Base-by-base conservation (phyloP, 441 rosid genomes). In the Sinapis alba region DNA sequence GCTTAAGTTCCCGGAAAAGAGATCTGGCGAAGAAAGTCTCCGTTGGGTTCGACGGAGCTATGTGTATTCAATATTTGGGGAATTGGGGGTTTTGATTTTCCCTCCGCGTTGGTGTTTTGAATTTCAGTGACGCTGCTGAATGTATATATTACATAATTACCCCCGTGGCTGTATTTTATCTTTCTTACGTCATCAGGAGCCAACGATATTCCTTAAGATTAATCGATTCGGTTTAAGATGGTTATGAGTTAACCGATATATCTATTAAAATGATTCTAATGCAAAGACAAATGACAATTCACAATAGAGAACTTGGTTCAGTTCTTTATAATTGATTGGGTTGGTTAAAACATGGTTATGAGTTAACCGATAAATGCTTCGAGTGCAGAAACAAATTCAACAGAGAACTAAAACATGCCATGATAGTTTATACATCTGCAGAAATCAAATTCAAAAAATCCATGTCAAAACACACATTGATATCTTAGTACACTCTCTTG, bases 1-100 rank as follows among this genome's bases (percentile, higher is more conserved):
- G 24, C 58, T 13, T n/a, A 7, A 64, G 9, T 7, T 60, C 34
- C 34, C 34, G 34, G 34, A 30, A 30, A 27, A 27, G 10, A 58
- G 26, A 12, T 16, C n/a, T 56, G 12, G 47, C 30, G 77, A 66
- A 26, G 32, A 65, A 30, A 19, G 32, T 16, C 12, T 21, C 65
- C 65, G 74, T 57, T 68, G 43, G 62, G 8, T 34, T 54, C 36
- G n/a, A 18, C 61, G 2, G 78, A 38, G 77, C 51, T 6, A 15
- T 7, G 32, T 10, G 32, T 32, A 63, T 60, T 75, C 69, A 61
- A 30, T 15, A 3, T 73, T 67, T 73, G 63, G 57, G 57, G 81
- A 75, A 41, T 73, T 68, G 65, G 82, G 82, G 69, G 2, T 78
- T 78, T 15, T 7, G 64, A 78, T 75, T 82, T 80, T 76, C 80